A percentile compares a stretch with the other conserved stretches of the same genome.
Evolutionary conservation across 1,284 basidiomycete genomes (phyloP).

Genomic region (Rhizoctonia solani): DNA sequence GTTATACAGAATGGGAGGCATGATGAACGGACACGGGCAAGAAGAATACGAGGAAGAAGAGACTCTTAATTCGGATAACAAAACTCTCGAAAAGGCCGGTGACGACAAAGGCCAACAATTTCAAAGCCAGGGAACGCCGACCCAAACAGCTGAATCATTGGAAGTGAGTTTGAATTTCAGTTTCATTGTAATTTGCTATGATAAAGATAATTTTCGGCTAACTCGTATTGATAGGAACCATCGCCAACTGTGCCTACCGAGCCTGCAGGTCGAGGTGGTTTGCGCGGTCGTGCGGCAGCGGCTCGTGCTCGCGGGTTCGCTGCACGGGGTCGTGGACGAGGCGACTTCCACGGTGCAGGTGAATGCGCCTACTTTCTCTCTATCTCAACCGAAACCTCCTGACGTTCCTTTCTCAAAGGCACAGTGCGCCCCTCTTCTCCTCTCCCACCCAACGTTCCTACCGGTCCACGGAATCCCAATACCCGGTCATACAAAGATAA

Average conservation of each 20-base stretch:
- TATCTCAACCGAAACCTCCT: not conserved
- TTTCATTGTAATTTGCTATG: too few species aligned
- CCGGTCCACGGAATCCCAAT: slow-evolving; percentile 71
- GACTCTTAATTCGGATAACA: not conserved
- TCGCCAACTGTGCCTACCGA: slow-evolving; percentile 8
- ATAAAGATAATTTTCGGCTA: too few species aligned
- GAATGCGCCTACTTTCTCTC: slow-evolving; percentile 40
- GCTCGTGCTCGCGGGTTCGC: slow-evolving; percentile 38
- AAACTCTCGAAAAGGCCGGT: slow-evolving; percentile 7
- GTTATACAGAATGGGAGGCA: slow-evolving; percentile 23
- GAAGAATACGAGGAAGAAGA: slow-evolving; percentile 34
- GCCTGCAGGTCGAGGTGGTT: slow-evolving; percentile 20
- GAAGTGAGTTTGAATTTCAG: too few species aligned
- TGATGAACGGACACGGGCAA: slow-evolving; percentile 26
- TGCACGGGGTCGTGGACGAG: slow-evolving; percentile 50
- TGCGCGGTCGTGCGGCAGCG: slow-evolving; percentile 32
- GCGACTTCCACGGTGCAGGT: slow-evolving; percentile 36
- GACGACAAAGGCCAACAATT: slow-evolving; percentile 13
- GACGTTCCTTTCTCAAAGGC: slow-evolving; percentile 46
- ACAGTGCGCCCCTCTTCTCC: slow-evolving; percentile 73
- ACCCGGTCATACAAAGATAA: slow-evolving; percentile 73
- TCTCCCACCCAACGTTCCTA: slow-evolving; percentile 78
- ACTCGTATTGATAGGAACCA: slow-evolving; percentile 15
- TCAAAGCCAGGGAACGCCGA: slow-evolving; percentile 23
- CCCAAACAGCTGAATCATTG: slow-evolving; percentile 15